Conservation (phyloP, 2,329 filamentous ascomycete genomes). For the Fusarium sp. region DNA sequence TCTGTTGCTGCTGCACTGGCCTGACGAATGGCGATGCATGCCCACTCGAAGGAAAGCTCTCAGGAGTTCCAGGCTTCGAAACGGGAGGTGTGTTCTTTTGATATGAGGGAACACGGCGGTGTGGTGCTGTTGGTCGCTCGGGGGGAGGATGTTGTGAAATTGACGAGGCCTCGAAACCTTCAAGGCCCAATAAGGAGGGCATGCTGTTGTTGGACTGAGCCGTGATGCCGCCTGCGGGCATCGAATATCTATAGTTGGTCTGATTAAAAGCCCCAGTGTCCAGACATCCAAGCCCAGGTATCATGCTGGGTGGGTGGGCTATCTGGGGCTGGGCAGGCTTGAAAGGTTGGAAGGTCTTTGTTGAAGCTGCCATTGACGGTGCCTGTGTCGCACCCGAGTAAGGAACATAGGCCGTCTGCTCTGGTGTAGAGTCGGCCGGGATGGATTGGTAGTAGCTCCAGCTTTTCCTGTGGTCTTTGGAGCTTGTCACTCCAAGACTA, state of each 20-base stretch:
- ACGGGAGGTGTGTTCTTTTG: background rate
- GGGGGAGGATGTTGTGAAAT: background rate
- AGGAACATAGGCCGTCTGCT: background rate
- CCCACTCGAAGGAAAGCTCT: background rate
- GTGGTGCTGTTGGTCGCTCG: background rate
- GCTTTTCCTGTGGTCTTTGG: background rate
- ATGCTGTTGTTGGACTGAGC: background rate
- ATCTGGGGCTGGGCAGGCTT: background rate
- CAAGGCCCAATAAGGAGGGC: background rate
- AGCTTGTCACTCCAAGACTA: background rate
- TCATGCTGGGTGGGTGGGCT: background rate
- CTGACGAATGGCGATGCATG: background rate
- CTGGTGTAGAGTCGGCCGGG: background rate
- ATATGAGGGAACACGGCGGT: background rate
- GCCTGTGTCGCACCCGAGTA: background rate
- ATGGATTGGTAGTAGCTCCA: background rate
- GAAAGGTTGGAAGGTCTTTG: slow-evolving; percentile 1
- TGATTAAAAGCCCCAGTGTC: background rate
- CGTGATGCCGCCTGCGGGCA: background rate
- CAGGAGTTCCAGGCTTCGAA: background rate
- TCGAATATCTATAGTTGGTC: background rate
- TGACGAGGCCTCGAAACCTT: background rate
- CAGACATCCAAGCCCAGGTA: background rate
- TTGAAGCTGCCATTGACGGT: background rate
- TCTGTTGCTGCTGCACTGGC: background rate